A percentile compares a stretch with the other conserved stretches of the same genome.
Evolutionary conservation across 768 basidiomycete species (phyloP).

Genomic region (Bullera alba): DNA sequence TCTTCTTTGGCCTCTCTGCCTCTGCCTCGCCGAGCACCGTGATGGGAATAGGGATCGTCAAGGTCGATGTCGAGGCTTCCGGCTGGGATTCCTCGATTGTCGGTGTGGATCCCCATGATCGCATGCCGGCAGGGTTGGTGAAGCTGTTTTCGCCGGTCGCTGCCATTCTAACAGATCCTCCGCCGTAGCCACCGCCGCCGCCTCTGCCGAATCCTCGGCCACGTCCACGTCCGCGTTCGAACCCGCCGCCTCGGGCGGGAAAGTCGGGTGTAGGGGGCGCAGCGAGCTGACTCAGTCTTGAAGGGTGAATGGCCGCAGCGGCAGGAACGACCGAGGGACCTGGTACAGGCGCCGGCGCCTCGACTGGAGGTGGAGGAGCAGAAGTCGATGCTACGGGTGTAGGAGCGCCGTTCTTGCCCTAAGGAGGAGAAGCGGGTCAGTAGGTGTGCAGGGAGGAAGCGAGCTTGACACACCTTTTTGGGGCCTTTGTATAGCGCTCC

Average conservation of each 20-base stretch:
- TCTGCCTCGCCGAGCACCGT: too few species aligned
- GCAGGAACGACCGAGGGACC: constrained; percentile 9
- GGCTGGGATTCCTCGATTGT: constrained; percentile 6
- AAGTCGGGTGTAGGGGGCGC: not conserved
- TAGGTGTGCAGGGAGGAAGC: too few species aligned
- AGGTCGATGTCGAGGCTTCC: not conserved
- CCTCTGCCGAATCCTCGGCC: not conserved
- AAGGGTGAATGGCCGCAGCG: constrained; percentile 47
- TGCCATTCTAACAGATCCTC: constrained; percentile 24
- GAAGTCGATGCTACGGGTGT: not conserved
- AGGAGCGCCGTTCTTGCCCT: constrained; percentile 22
- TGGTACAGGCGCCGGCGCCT: not conserved
- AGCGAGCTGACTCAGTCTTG: constrained; percentile 40
- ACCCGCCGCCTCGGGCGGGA: constrained; percentile 11
- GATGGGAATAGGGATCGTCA: too few species aligned
- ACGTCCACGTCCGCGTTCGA: constrained; percentile 13
- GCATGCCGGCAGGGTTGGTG: constrained; percentile 21
- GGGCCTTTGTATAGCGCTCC: constrained; percentile 71
- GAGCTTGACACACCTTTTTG: constrained; percentile 51
- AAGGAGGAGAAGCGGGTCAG: too few species aligned
- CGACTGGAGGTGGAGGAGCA: constrained; percentile 12
- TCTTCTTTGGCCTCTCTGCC: constrained; percentile 37
- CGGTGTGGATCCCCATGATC: constrained; percentile 31
- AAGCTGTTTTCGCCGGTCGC: constrained; percentile 26
- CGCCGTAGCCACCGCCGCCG: constrained; percentile 9